Evolutionary conservation across 2,329 filamentous ascomycete genomes (phyloP), one percentile per base, ranked within the genome.

Genomic region (Verticillium isaacii): DNA sequence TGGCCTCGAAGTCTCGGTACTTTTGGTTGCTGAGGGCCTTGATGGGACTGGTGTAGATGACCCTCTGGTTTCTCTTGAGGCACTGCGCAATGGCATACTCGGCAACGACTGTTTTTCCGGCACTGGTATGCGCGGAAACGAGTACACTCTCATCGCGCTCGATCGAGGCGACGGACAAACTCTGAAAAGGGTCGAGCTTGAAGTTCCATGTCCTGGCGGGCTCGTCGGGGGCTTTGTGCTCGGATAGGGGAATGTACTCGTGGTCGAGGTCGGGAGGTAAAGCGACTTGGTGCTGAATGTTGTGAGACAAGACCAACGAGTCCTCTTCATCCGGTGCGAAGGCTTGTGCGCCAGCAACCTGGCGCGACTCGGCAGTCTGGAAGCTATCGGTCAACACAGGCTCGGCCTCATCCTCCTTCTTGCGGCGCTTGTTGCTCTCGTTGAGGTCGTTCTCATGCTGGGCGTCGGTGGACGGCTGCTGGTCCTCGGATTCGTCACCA

Each of bases 11-110:
- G 73, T 99, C 95, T 80, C 95, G 85, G 75, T 96, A 99, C 74
- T 99, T 99, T 73, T 99, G 95, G 77, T 99, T 99, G 77, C 93
- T 98, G 69, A 99, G 81, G 12, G 95, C 95, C 79, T 99, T 99
- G 82, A 99, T 99, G 1, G 95, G 95, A 83, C 93, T 97, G 9
- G 95, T 99, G 78, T 99, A 99, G 75, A 99, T 99, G 70, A 99
- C 94, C 73, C 95, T 87, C 80, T 99, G 95, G 77, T 98, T 98
- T 74, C 93, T 91, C 82, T 95, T 96, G 74, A 99, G 82, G 75
- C 95, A 96, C 71, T 99, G 95, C 17, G 96, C 95, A 73, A 99
- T 96, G 23, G 95, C 96, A 73, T 99, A 99, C 76, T 99, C 95
- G 65, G 95, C 95, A 55, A 98, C 93, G 8, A 99, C 96, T 0